These are phyloP conservation scores for Wickerhamomyces hampshirensis DNA, from an alignment of 805 yeast species.

Conservation along the genomic window DNA sequence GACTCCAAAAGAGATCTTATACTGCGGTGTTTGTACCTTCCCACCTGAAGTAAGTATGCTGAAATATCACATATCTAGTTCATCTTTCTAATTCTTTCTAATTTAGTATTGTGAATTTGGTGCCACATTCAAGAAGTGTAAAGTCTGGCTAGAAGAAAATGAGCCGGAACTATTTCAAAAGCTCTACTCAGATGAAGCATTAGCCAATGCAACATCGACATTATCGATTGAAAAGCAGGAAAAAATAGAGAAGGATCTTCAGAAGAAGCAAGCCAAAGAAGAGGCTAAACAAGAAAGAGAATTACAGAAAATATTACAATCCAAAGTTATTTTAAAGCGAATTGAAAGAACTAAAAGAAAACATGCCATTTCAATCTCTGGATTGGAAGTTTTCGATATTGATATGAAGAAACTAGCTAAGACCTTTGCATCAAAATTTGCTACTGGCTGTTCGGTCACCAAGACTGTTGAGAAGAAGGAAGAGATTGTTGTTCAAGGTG, in stretches of 20 bases:
- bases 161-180: slow-evolving; percentile 52
- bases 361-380: slow-evolving; percentile 79
- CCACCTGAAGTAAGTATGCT: slow-evolving; percentile 58
- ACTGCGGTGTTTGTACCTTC: slow-evolving; percentile 75
- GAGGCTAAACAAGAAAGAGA: slow-evolving; percentile 84
- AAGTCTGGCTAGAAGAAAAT: slow-evolving; percentile 66
- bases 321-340: slow-evolving; percentile 78
- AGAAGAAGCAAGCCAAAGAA: slow-evolving; percentile 81
- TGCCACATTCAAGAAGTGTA: slow-evolving; percentile 73
- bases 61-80: neutral
- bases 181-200: slow-evolving; percentile 57
- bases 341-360: slow-evolving; percentile 89
- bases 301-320: slow-evolving; percentile 67
- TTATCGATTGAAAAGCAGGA: slow-evolving; percentile 75
- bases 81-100: neutral
- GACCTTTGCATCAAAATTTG: slow-evolving; percentile 89
- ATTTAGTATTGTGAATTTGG: slow-evolving; percentile 82
- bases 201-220: slow-evolving; percentile 53
- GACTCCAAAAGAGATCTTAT: slow-evolving; percentile 39
- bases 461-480: slow-evolving; percentile 90
- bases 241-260: slow-evolving; percentile 74
- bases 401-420: slow-evolving; percentile 90
- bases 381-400: slow-evolving; percentile 82
- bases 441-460: slow-evolving; percentile 91
- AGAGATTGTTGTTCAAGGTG: slow-evolving; percentile 91